A percentile compares a stretch with the other conserved stretches of the same genome.
These are phyloP conservation scores for Sclerotinia nivalis DNA, from an alignment of 2,329 filamentous ascomycete genomes.

Conservation along the genomic window DNA sequence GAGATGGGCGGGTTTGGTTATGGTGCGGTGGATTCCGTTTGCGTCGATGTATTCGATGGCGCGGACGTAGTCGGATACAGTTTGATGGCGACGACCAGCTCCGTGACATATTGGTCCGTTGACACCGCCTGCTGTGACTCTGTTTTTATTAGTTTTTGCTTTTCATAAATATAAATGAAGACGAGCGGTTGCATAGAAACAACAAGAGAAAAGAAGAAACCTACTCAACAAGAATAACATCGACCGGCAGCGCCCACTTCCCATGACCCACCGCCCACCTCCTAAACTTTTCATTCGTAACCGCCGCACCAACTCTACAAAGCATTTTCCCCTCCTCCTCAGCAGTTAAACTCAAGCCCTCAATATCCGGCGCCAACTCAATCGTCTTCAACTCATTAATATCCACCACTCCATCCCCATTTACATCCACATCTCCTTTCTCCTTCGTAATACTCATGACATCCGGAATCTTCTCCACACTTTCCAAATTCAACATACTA, in stretches of 20 bases:
- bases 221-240: constrained; percentile 50
- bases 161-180: background rate
- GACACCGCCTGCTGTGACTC: constrained; percentile 49
- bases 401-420: constrained; percentile 3
- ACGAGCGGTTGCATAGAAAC: background rate
- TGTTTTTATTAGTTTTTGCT: constrained; percentile 17
- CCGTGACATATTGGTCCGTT: constrained; percentile 52
- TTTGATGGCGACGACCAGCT: constrained; percentile 47
- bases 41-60: constrained; percentile 51
- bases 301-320: constrained; percentile 47
- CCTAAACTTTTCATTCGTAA: constrained; percentile 50
- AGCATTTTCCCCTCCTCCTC: constrained; percentile 37
- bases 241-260: constrained; percentile 47
- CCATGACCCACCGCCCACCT: constrained; percentile 47
- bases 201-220: background rate
- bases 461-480: constrained; percentile 45
- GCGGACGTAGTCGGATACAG: constrained; percentile 49
- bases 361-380: constrained; percentile 20
- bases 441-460: constrained; percentile 36
- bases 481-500: constrained; percentile 45
- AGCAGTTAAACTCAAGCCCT: constrained; percentile 15
- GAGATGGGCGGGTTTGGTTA: constrained; percentile 45
- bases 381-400: constrained; percentile 22
- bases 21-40: constrained; percentile 46
- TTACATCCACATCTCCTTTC: background rate